Percentiles rank a stretch among this genome's conserved stretches.
These are phyloP conservation scores for Paspalum vaginatum DNA, from an alignment of 176 grass and related monocot genomes.

Conservation along the genomic window DNA sequence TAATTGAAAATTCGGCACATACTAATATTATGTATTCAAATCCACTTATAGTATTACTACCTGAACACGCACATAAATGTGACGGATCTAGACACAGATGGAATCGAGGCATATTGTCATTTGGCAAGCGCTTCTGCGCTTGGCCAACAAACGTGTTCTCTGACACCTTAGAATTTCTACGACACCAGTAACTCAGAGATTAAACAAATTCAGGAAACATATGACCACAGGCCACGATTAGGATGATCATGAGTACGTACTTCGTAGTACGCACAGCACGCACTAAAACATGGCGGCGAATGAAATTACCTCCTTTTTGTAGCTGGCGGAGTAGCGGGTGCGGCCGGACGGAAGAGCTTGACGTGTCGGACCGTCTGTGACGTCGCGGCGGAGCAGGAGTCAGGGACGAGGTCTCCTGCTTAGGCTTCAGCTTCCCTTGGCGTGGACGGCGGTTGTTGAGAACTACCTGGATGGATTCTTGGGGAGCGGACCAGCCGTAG, in stretches of 20 bases:
- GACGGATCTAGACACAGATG: neutral
- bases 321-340: neutral
- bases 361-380: neutral
- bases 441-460: neutral
- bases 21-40: neutral
- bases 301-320: neutral
- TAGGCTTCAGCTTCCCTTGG: neutral
- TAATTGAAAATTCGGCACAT: neutral
- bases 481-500: neutral
- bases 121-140: neutral
- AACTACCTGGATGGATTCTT: neutral
- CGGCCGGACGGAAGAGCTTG: neutral
- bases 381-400: neutral
- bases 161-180: neutral
- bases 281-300: neutral
- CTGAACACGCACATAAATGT: neutral
- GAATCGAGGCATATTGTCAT: neutral
- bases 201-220: neutral
- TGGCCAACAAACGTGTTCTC: neutral
- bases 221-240: neutral
- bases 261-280: neutral
- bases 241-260: neutral
- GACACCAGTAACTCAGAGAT: neutral
- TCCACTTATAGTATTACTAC: neutral
- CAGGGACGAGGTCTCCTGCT: neutral